Evolutionary conservation across 306 rosid species (phyloP).

Genomic region (Aeschynomene evenia): DNA sequence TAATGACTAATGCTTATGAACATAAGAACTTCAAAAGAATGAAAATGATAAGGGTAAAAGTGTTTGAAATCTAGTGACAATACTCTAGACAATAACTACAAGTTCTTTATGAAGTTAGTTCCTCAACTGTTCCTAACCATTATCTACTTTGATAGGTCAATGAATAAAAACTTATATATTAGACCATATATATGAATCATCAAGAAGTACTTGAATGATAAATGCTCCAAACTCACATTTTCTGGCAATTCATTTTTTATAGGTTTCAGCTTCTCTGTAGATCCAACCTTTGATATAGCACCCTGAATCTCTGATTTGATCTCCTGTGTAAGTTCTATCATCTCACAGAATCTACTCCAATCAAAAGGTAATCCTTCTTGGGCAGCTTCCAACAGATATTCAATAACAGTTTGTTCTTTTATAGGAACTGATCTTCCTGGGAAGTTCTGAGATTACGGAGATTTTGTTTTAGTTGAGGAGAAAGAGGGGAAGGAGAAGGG

Average conservation of each 20-base stretch:
- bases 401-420: slow-evolving; percentile 68
- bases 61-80: neutral
- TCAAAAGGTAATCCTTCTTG: slow-evolving; percentile 69
- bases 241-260: slow-evolving; percentile 80
- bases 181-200: neutral
- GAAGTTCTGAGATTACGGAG: slow-evolving; percentile 44
- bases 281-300: slow-evolving; percentile 75
- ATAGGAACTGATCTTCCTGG: slow-evolving; percentile 83
- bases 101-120: neutral
- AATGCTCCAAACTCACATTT: slow-evolving; percentile 55
- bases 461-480: neutral
- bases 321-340: slow-evolving; percentile 51
- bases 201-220: slow-evolving; percentile 3
- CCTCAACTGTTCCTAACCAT: neutral
- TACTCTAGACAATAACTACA: neutral
- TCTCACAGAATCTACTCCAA: slow-evolving; percentile 64
- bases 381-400: slow-evolving; percentile 77
- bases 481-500: neutral
- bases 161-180: neutral
- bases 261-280: slow-evolving; percentile 78
- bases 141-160: slow-evolving; percentile 12
- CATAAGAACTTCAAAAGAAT: neutral
- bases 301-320: slow-evolving; percentile 49
- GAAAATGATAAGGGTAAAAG: neutral
- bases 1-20: slow-evolving; percentile 1